Percentiles rank a stretch among this genome's conserved stretches.
Conservation (phyloP, 1,284 basidiomycete species). For the Malassezia psittaci region DNA sequence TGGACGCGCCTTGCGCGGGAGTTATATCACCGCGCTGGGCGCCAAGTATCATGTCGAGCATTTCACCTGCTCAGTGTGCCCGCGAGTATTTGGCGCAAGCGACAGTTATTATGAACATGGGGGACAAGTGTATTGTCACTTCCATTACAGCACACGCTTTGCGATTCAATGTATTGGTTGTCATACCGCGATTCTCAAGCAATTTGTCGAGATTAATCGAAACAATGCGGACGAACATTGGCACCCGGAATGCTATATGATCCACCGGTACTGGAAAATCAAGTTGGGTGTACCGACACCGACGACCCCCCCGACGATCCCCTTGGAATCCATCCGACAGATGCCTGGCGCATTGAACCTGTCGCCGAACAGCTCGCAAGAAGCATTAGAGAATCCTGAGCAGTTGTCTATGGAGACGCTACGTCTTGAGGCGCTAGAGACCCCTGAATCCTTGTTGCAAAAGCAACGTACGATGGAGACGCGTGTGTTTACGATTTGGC, state of each 20-base stretch:
- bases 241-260: conserved; percentile 99
- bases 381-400: conserved; percentile 37
- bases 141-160: conserved; percentile 95
- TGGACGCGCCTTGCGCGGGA: conserved; percentile 80
- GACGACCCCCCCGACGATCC: not conserved
- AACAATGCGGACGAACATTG: conserved; percentile 97
- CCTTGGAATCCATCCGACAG: not conserved
- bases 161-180: conserved; percentile 97
- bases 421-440: conserved; percentile 54
- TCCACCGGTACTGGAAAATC: conserved; percentile 99
- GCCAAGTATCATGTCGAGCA: conserved; percentile 99
- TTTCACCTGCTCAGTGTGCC: conserved; percentile 94
- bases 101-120: conserved; percentile 99
- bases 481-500: conserved; percentile 97
- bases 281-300: conserved; percentile 56
- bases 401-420: not conserved
- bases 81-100: conserved; percentile 89
- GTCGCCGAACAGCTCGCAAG: conserved; percentile 54
- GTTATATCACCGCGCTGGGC: conserved; percentile 98
- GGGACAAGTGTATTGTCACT: conserved; percentile 63
- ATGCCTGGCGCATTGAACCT: conserved; percentile 9
- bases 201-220: conserved; percentile 98
- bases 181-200: conserved; percentile 94
- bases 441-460: conserved; percentile 71
- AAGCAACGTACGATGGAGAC: conserved; percentile 92